phyloP scores from a whole-genome alignment of 1,284 basidiomycete species.

The Exobasidium rhododendri region DNA sequence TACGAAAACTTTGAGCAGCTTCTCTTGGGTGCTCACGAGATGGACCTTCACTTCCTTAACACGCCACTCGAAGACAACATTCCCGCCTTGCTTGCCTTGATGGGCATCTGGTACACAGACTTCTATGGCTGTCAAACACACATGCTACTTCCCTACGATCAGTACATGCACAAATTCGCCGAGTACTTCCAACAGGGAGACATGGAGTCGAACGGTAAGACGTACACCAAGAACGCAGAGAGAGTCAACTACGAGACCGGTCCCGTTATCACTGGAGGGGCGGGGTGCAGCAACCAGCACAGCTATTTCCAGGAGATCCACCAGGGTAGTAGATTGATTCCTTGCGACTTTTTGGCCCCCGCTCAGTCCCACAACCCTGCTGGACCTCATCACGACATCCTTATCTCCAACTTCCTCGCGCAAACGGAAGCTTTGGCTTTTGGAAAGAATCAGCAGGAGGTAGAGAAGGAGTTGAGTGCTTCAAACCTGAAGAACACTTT shows the following conservation, averaged over 20 bases:
- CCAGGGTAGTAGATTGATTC: constrained; percentile 69
- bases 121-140: constrained; percentile 95
- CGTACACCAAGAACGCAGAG: constrained; percentile 85
- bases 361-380: constrained; percentile 91
- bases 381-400: constrained; percentile 84
- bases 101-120: constrained; percentile 98
- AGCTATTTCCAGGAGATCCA: constrained; percentile 98
- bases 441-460: constrained; percentile 89
- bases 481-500: constrained; percentile 70
- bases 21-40: constrained; percentile 86
- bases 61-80: constrained; percentile 85
- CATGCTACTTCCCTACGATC: constrained; percentile 92
- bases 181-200: constrained; percentile 99
- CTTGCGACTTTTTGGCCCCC: constrained; percentile 89
- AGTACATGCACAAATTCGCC: constrained; percentile 97
- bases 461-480: constrained; percentile 72
- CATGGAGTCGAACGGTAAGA: constrained; percentile 99
- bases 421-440: constrained; percentile 96
- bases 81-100: constrained; percentile 82
- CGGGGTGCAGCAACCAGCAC: constrained; percentile 93
- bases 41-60: constrained; percentile 93
- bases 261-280: constrained; percentile 97
- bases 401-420: constrained; percentile 96
- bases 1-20: constrained; percentile 90
- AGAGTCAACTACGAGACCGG: constrained; percentile 95